Conservation (phyloP, 345 rosid genomes). For the Mallotus nudiflorus region DNA sequence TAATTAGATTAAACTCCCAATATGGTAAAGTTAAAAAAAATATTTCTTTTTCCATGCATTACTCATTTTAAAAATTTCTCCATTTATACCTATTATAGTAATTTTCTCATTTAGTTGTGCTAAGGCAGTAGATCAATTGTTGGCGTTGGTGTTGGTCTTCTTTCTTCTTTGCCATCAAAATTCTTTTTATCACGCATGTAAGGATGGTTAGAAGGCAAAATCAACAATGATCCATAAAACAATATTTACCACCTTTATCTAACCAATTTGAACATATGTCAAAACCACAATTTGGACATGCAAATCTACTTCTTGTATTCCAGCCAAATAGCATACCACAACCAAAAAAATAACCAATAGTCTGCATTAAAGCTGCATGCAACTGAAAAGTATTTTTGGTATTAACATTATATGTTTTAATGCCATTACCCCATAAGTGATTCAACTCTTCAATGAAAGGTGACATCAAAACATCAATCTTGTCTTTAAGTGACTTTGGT, state of each 20-base stretch:
- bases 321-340: not conserved
- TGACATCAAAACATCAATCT: not conserved
- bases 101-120: not conserved
- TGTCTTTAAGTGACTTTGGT: not conserved
- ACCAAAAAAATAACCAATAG: not conserved
- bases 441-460: not conserved
- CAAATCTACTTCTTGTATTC: not conserved
- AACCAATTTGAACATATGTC: not conserved
- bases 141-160: not conserved
- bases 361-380: not conserved
- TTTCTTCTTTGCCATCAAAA: constrained; percentile 2
- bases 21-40: constrained; percentile 9
- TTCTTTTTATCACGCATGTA: not conserved
- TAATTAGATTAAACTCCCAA: not conserved
- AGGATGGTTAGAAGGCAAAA: not conserved
- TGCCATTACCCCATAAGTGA: not conserved
- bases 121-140: not conserved
- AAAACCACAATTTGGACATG: not conserved
- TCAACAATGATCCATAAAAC: constrained; percentile 5
- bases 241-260: not conserved
- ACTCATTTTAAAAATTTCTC: not conserved
- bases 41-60: not conserved
- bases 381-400: not conserved
- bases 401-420: constrained; percentile 3
- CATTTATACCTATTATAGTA: not conserved